Evolutionary conservation across 2,329 filamentous ascomycete genomes (phyloP).

Genomic region (Pleurostoma richardsiae): DNA sequence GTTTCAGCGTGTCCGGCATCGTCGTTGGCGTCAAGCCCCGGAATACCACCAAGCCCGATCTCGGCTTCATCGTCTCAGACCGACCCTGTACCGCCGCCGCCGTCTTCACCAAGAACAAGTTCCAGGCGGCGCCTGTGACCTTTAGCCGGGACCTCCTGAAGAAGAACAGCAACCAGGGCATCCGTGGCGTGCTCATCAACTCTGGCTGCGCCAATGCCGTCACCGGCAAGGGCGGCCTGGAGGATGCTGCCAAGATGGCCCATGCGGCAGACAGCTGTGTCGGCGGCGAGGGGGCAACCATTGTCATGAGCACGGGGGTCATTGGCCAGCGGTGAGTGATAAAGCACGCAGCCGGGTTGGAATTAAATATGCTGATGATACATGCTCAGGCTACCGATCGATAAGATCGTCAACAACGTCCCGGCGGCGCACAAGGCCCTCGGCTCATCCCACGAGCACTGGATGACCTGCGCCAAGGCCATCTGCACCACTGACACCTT

Average conservation of each 20-base stretch:
- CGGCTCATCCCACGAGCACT: constrained; percentile 73
- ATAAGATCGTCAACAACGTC: constrained; percentile 81
- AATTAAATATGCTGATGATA: constrained; percentile 4
- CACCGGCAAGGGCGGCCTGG: constrained; percentile 81
- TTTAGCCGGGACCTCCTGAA: constrained; percentile 72
- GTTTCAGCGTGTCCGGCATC: constrained; percentile 81
- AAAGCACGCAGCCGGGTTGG: no score
- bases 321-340: constrained; percentile 74
- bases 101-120: constrained; percentile 97
- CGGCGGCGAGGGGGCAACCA: constrained; percentile 51
- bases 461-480: constrained; percentile 79
- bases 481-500: constrained; percentile 99
- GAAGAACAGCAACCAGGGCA: constrained; percentile 59
- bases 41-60: constrained; percentile 87
- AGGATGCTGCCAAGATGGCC: constrained; percentile 86
- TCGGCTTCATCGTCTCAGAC: constrained; percentile 84
- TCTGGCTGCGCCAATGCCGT: constrained; percentile 97
- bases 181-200: constrained; percentile 84
- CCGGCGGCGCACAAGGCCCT: constrained; percentile 69
- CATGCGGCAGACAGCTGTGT: constrained; percentile 64
- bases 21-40: constrained; percentile 91
- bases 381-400: constrained; percentile 70
- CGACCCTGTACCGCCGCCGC: constrained; percentile 80
- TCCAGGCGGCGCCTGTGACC: constrained; percentile 92
- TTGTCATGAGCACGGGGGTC: constrained; percentile 98